Base-by-base conservation (phyloP, 2,329 filamentous ascomycete genomes). In the Fusarium pseudograminearum region DNA sequence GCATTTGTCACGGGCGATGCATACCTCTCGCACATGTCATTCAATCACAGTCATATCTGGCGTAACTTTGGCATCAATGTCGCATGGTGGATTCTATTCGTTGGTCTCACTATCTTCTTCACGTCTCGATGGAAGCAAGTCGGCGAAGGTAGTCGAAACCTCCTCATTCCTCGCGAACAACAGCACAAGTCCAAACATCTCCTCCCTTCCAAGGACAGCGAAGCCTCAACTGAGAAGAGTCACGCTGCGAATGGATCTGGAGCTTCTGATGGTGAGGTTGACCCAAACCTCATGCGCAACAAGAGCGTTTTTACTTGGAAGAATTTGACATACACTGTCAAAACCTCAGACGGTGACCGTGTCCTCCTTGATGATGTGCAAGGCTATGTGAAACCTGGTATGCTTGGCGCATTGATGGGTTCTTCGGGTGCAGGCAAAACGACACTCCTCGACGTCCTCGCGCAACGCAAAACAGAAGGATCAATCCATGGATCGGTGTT, bases 341-440 rank as follows among this genome's bases (percentile, higher is more conserved):
- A 88, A 67, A 89, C 86, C 0, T 82, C 85, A 0, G 77, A 79
- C 1, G 87, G 87, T 3, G 82, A 93, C 85, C 88, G 91, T 8
- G 83, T 87, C 3, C 88, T 97, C 56, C 82, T 97, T 7, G 89
- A 96, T 68, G 86, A 95, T 57, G 91, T 97, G 1, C 88, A 93
- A 67, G 93, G 93, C 4, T 97, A 91, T 87, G 91, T 94, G 50
- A 93, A 93, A 77, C 92, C 93, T 0, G 92, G 92, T 40, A 93
- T 90, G 68, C 80, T 94, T 24, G 93, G 90, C 5, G 92, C 91
- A 5, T 82, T 95, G 22, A 93, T 94, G 92, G 90, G 92, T 73
- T 88, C 91, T 2, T 92, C 90, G 16, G 93, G 92, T 67, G 93
- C 93, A 12, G 93, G 93, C 40, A 97, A 97, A 80, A 97, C 93